A percentile compares a stretch with the other conserved stretches of the same genome.
Conservation (phyloP, 1,284 basidiomycete genomes). For the Apiotrichum sp. region DNA sequence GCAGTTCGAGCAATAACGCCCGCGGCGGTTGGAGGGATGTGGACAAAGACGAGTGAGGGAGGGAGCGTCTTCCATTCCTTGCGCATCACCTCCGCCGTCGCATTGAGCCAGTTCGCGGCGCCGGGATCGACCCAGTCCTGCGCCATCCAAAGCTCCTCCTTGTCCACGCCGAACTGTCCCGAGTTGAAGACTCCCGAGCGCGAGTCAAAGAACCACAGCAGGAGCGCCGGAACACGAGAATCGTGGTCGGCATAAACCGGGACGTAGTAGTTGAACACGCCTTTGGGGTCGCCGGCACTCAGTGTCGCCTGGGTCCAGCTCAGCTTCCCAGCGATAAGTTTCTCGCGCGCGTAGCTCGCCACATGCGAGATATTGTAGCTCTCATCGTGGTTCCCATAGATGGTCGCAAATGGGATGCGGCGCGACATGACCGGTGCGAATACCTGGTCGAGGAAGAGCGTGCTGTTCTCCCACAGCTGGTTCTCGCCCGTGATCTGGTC, state of each 20-base stretch:
- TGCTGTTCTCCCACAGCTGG: slow-evolving; percentile 19
- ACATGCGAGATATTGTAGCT: slow-evolving; percentile 21
- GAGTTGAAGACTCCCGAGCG: slow-evolving; percentile 14
- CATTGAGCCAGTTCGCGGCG: slow-evolving; percentile 8
- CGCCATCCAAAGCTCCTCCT: slow-evolving; percentile 7
- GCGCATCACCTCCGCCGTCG: neutral
- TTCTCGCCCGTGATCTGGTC: slow-evolving; percentile 27
- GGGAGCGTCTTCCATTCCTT: slow-evolving; percentile 14
- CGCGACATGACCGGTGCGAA: slow-evolving; percentile 13
- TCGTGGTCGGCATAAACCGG: slow-evolving; percentile 14
- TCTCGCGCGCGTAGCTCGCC: slow-evolving; percentile 3
- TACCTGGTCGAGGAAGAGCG: slow-evolving; percentile 14
- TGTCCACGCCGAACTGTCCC: slow-evolving; percentile 1
- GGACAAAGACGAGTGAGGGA: slow-evolving; percentile 16
- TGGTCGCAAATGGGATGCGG: slow-evolving; percentile 13
- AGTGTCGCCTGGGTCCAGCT: slow-evolving; percentile 5
- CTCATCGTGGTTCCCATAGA: slow-evolving; percentile 25
- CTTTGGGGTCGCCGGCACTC: slow-evolving; percentile 4
- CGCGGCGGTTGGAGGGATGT: slow-evolving; percentile 13
- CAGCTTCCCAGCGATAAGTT: neutral
- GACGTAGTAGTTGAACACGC: slow-evolving; percentile 22
- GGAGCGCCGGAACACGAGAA: slow-evolving; percentile 8
- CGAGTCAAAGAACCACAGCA: slow-evolving; percentile 26
- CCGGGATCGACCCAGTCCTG: slow-evolving; percentile 22
- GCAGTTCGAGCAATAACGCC: neutral